Conservation (phyloP, 495 filamentous ascomycete species). For the Penicillium taxi region DNA sequence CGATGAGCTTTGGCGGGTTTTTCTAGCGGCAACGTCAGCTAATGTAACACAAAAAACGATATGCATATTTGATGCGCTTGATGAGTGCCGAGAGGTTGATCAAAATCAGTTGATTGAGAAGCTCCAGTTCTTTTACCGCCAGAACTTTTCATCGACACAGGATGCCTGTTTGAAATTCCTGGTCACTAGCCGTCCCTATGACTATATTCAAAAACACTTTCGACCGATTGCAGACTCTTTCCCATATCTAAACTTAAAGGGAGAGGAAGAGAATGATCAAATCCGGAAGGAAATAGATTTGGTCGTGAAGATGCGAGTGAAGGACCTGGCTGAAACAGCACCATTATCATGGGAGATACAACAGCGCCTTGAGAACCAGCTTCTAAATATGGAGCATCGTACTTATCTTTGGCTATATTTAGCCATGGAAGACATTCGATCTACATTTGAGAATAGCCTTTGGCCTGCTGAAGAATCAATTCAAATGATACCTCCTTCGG, state of each 20-base stretch:
- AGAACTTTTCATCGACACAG: too few species aligned
- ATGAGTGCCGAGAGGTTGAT: constrained; percentile 21
- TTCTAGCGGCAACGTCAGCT: constrained; percentile 22
- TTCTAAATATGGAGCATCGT: too few species aligned
- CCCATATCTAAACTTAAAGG: constrained; percentile 31
- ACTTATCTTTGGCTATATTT: constrained; percentile 43
- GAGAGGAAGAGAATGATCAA: constrained; percentile 18
- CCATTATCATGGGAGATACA: constrained; percentile 1
- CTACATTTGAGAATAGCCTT: constrained; percentile 14
- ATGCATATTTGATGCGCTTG: constrained; percentile 43
- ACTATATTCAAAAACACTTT: constrained; percentile 29
- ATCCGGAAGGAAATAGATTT: constrained; percentile 39
- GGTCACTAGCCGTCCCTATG: constrained; percentile 42
- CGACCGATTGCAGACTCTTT: constrained; percentile 6
- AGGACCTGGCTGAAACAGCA: constrained; percentile 12
- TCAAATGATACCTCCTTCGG: constrained; percentile 25
- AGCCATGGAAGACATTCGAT: constrained; percentile 24
- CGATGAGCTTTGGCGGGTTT: constrained; percentile 33
- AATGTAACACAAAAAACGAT: constrained; percentile 38
- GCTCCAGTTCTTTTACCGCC: constrained; percentile 1
- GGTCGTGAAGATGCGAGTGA: constrained; percentile 26
- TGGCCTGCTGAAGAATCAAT: constrained; percentile 11
- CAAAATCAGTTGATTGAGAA: constrained; percentile 12
- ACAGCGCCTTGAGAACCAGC: constrained; percentile 8
- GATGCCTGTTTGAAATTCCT: constrained; percentile 45